phyloP scores from a whole-genome alignment of 2,329 filamentous ascomycete species.

The Zymoseptoria passerinii region DNA sequence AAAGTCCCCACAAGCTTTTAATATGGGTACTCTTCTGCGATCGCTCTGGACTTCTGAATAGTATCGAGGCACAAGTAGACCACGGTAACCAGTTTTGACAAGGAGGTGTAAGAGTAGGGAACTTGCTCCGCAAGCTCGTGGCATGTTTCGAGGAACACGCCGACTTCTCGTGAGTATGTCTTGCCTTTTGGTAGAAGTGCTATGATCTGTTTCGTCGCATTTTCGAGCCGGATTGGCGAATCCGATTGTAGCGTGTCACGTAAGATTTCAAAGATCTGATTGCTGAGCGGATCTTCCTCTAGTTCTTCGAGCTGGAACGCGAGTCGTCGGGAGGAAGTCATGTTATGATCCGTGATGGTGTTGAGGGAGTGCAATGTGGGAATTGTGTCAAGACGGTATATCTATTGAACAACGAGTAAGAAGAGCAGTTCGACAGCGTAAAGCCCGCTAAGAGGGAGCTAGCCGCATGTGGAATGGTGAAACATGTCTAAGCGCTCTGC shows the following conservation, averaged over 20 bases:
- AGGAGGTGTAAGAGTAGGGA: conserved; percentile 1
- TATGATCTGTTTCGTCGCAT: background rate
- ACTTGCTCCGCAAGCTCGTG: conserved; percentile 4
- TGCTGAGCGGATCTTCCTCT: background rate
- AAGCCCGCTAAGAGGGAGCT: no score
- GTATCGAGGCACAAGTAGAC: background rate
- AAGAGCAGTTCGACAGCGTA: no score
- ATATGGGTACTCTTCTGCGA: background rate
- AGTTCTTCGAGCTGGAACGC: conserved; percentile 1
- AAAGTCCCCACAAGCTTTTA: conserved; percentile 1
- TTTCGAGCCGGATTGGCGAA: conserved; percentile 1
- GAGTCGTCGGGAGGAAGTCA: background rate
- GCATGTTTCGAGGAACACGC: background rate
- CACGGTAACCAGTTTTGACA: background rate
- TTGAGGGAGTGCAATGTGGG: no score
- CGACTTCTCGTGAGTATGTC: background rate
- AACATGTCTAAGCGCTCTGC: no score
- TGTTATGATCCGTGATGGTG: no score
- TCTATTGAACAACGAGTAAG: background rate
- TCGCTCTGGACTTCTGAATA: no score
- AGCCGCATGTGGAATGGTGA: no score
- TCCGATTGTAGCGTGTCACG: conserved; percentile 1
- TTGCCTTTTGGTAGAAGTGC: background rate
- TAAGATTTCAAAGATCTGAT: conserved; percentile 2
- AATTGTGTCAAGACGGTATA: no score